These are phyloP conservation scores for Cucurbita argyrosperma DNA, from an alignment of 306 rosid genomes.

Conservation along the genomic window DNA sequence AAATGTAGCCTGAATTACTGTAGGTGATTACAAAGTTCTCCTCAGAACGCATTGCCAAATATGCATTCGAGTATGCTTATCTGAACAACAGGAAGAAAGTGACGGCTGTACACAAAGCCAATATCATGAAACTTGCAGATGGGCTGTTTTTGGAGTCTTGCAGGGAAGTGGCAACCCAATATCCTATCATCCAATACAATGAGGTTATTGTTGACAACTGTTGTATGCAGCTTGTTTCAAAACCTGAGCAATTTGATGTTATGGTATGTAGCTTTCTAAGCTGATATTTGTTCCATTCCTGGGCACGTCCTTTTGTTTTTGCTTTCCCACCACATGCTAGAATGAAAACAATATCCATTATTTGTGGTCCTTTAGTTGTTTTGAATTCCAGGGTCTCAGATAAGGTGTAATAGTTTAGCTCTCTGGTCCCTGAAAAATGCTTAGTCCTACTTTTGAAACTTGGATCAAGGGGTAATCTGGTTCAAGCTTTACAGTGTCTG, in stretches of 20 bases:
- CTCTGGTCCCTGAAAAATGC: neutral
- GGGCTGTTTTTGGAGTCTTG: conserved; percentile 73
- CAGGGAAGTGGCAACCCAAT: conserved; percentile 48
- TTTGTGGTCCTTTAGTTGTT: neutral
- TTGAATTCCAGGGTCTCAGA: neutral
- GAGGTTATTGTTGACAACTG: conserved; percentile 79
- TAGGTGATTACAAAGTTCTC: neutral
- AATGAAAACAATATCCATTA: neutral
- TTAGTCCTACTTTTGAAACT: neutral
- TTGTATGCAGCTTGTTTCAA: conserved; percentile 26
- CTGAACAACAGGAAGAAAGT: conserved; percentile 77
- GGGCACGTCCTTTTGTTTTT: neutral
- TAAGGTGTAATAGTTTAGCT: neutral
- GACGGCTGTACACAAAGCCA: conserved; percentile 93
- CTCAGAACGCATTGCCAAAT: conserved; percentile 31
- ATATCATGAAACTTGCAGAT: conserved; percentile 92
- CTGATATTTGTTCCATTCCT: neutral
- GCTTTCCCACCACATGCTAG: neutral
- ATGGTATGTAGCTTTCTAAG: neutral
- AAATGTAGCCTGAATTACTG: neutral
- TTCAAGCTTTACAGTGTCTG: neutral
- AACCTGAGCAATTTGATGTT: conserved; percentile 7
- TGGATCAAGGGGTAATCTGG: neutral
- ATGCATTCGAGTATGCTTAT: conserved; percentile 90
- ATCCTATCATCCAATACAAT: conserved; percentile 45